Base-by-base conservation (phyloP, 2,329 filamentous ascomycete species). In the Thielaviopsis euricoi region DNA sequence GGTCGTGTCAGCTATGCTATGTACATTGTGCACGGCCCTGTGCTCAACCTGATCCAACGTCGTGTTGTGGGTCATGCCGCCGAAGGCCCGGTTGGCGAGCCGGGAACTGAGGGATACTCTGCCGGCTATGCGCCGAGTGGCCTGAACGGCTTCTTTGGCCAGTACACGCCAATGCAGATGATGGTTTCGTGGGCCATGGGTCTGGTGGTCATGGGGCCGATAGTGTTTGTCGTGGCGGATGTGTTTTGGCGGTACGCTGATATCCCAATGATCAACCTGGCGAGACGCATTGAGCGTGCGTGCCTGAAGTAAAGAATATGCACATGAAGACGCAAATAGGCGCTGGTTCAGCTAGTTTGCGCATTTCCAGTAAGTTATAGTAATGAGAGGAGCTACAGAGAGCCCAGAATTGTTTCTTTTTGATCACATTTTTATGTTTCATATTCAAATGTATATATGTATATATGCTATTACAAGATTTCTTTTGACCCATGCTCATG, bases 1-100 rank as follows among this genome's bases (percentile, higher is more conserved):
- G 80, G 80, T 60, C 75, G 75, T 64, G 76, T 83, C 62, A 81
- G 77, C 56, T 83, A 80, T 64, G 75, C 78, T 54, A 65, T 83
- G 25, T 83, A 83, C 65, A 72, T 83, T 15, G 76, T 82, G 70
- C 80, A 83, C 48, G 58, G 58, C 17, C 53, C 60, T 2, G 57
- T 62, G 25, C 57, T 62, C 46, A 57, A 58, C 37, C 55, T 60
- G 21, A 58, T 57, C 10, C 59, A 60, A 25, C 52, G 50, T 9
- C 51, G 29, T 15, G 40, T 60, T 40, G 23, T 60, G 7, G 59
- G 59, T 13, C 55, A 25, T 2, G 52, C 56, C 22, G 51, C 54
- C 3, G 58, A 57, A n/a, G 52, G 51, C 17, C 58, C 58, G 5
- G 50, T 57, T 6, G 58, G 58, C n/a, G 54, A 57, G 50, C 58